These are phyloP conservation scores for Boletus sp. DNA, from an alignment of 1,284 basidiomycete species.

Conservation along the genomic window DNA sequence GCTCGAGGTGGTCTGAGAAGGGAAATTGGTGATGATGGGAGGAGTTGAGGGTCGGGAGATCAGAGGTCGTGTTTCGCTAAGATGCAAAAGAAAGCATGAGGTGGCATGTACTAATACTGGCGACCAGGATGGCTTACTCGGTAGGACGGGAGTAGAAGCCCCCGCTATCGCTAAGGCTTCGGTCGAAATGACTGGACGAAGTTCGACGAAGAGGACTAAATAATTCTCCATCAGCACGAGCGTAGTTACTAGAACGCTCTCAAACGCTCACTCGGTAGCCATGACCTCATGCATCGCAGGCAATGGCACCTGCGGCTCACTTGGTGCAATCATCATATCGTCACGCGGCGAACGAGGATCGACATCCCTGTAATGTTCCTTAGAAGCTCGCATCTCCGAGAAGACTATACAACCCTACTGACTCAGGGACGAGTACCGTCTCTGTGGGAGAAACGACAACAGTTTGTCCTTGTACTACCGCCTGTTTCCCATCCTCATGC, in stretches of 20 bases:
- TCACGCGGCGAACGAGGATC: slow-evolving; percentile 37
- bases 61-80: slow-evolving; percentile 39
- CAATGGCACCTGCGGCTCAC: slow-evolving; percentile 34
- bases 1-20: slow-evolving; percentile 19
- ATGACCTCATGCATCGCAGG: slow-evolving; percentile 39
- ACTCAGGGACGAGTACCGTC: slow-evolving; percentile 29
- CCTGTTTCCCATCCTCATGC: slow-evolving; percentile 34
- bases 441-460: slow-evolving; percentile 24
- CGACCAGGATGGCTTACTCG: slow-evolving; percentile 20
- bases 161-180: slow-evolving; percentile 17
- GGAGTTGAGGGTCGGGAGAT: slow-evolving; percentile 32
- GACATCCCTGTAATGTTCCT: slow-evolving; percentile 17
- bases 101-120: not conserved
- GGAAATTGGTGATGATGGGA: slow-evolving; percentile 28
- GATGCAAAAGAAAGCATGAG: slow-evolving; percentile 5
- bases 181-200: slow-evolving; percentile 28
- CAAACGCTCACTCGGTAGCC: slow-evolving; percentile 27
- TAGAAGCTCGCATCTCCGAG: slow-evolving; percentile 1
- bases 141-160: slow-evolving; percentile 11
- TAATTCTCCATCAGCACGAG: not conserved
- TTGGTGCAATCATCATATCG: slow-evolving; percentile 25
- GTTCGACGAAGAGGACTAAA: slow-evolving; percentile 18
- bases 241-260: not conserved
- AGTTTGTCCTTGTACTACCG: slow-evolving; percentile 11
- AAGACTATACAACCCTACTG: slow-evolving; percentile 11